Conservation (phyloP, 306 rosid species). For the Vigna hirtella region DNA sequence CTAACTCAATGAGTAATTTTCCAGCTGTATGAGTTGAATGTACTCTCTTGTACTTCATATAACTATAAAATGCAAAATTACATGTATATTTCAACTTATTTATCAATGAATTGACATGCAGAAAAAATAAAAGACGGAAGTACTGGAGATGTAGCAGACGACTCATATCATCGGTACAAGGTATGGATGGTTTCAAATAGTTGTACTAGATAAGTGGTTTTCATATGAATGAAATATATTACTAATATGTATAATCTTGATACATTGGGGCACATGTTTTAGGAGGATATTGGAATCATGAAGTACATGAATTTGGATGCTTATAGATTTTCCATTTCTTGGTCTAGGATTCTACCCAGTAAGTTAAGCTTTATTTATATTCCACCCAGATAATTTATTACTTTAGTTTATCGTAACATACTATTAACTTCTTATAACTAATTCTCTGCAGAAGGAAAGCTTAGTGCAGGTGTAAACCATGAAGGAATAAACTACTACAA, state of each 20-base stretch:
- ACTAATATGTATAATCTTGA: conserved; percentile 12
- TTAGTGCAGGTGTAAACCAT: conserved; percentile 63
- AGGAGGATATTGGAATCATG: conserved; percentile 77
- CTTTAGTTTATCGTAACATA: conserved; percentile 9
- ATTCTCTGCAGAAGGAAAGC: conserved; percentile 58
- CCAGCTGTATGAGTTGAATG: not conserved
- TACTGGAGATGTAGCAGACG: conserved; percentile 54
- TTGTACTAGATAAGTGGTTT: not conserved
- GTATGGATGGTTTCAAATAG: conserved; percentile 32
- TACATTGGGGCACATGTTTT: conserved; percentile 21
- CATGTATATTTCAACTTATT: conserved; percentile 25
- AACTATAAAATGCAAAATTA: conserved; percentile 2
- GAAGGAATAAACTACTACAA: conserved; percentile 66
- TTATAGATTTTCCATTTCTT: conserved; percentile 52
- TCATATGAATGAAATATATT: not conserved
- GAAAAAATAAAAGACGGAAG: conserved; percentile 56
- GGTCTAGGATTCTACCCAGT: conserved; percentile 71
- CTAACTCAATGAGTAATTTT: not conserved
- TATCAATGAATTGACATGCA: conserved; percentile 43
- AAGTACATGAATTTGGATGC: conserved; percentile 71
- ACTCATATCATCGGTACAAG: conserved; percentile 58
- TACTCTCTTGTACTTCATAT: not conserved
- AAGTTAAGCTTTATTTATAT: conserved; percentile 38
- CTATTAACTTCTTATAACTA: conserved; percentile 20
- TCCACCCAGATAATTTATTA: not conserved